A percentile compares a stretch with the other conserved stretches of the same genome.
These are phyloP conservation scores for Endocalyx cinctus DNA, from an alignment of 2,329 filamentous ascomycete species.

Conservation along the genomic window DNA sequence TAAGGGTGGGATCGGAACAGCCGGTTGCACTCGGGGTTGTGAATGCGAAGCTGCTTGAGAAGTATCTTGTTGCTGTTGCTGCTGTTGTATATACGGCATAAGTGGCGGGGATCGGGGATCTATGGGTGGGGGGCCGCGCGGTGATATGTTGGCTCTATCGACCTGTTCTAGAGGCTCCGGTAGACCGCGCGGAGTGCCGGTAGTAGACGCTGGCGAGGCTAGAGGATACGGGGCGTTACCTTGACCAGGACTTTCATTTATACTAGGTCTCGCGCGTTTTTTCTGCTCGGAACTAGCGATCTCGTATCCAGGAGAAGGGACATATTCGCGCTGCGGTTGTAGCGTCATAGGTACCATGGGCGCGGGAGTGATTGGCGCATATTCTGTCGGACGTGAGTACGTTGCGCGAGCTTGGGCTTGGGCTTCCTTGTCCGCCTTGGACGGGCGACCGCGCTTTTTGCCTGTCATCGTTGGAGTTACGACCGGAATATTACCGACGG, in stretches of 20 bases:
- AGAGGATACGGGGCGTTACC: constrained; percentile 18
- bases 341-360: constrained; percentile 18
- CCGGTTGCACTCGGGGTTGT: constrained; percentile 21
- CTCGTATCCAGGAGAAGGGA: constrained; percentile 27
- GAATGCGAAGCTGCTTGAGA: neutral
- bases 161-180: constrained; percentile 25
- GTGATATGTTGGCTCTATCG: constrained; percentile 24
- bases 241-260: constrained; percentile 23
- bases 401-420: constrained; percentile 28
- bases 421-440: constrained; percentile 39
- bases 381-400: constrained; percentile 24
- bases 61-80: constrained; percentile 9
- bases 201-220: constrained; percentile 24
- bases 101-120: constrained; percentile 24
- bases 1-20: constrained; percentile 18
- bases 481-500: constrained; percentile 14
- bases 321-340: constrained; percentile 26
- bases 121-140: constrained; percentile 15
- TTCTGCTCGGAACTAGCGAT: constrained; percentile 23
- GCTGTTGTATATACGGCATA: constrained; percentile 20
- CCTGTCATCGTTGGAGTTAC: constrained; percentile 18
- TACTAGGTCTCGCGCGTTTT: constrained; percentile 18
- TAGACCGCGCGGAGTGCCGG: constrained; percentile 24
- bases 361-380: constrained; percentile 26
- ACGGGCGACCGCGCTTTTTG: constrained; percentile 42